Evolutionary conservation across 768 basidiomycete genomes (phyloP).

Genomic region (Saitozyma podzolica): DNA sequence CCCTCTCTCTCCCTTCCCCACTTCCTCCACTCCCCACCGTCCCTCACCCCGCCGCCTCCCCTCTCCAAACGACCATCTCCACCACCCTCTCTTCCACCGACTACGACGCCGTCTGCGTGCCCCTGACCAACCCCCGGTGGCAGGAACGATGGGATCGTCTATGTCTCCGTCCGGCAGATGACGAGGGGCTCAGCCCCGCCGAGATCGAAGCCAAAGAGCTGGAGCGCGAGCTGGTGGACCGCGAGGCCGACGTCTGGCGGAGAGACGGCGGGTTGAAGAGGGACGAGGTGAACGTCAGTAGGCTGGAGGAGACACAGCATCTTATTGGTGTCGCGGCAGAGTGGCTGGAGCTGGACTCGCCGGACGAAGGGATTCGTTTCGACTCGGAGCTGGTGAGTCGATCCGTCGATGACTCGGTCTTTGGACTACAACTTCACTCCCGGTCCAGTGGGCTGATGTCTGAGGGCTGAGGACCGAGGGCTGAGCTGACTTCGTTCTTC

Average conservation of each 20-base stretch:
- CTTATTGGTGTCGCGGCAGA: conserved; percentile 78
- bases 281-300: conserved; percentile 85
- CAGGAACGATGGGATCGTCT: conserved; percentile 81
- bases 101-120: conserved; percentile 74
- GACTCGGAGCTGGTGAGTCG: conserved; percentile 85
- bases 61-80: conserved; percentile 33
- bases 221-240: conserved; percentile 51
- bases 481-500: not conserved
- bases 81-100: conserved; percentile 54
- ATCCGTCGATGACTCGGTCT: not conserved
- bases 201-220: conserved; percentile 50
- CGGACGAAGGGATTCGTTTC: conserved; percentile 90
- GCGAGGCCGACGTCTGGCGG: conserved; percentile 82
- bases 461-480: no score
- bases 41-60: conserved; percentile 34
- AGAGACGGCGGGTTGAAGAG: conserved; percentile 71
- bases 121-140: conserved; percentile 89
- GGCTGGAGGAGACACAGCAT: conserved; percentile 62
- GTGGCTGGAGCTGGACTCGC: conserved; percentile 92
- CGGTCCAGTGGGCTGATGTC: no score
- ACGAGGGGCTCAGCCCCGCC: conserved; percentile 26
- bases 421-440: not conserved
- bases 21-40: conserved; percentile 35
- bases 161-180: conserved; percentile 62
- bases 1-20: conserved; percentile 29